These are phyloP conservation scores for Colletotrichum sp. DNA, from an alignment of 2,329 filamentous ascomycete species.

Conservation along the genomic window DNA sequence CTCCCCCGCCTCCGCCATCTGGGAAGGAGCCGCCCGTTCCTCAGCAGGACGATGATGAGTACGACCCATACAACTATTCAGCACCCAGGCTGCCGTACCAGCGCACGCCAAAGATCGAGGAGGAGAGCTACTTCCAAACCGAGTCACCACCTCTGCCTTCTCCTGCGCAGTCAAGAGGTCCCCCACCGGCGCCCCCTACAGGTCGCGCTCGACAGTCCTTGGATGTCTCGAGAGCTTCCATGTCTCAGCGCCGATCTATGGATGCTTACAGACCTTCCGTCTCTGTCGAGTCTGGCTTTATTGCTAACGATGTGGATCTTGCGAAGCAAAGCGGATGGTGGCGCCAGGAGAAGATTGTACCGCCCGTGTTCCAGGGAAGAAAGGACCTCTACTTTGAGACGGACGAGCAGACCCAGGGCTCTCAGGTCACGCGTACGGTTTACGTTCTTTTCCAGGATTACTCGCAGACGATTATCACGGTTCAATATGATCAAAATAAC, in stretches of 20 bases:
- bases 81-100: constrained; percentile 35
- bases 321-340: constrained; percentile 82
- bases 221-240: constrained; percentile 61
- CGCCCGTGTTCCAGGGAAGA: constrained; percentile 81
- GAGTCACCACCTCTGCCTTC: constrained; percentile 47
- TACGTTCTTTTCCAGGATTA: constrained; percentile 95
- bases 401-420: constrained; percentile 78
- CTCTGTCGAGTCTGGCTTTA: constrained; percentile 79
- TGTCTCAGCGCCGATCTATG: constrained; percentile 65
- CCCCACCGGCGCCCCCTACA: constrained; percentile 10
- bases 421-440: constrained; percentile 77
- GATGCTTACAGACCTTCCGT: constrained; percentile 77
- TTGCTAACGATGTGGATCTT: constrained; percentile 87
- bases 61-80: constrained; percentile 69
- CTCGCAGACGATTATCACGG: constrained; percentile 88
- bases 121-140: constrained; percentile 47
- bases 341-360: constrained; percentile 79
- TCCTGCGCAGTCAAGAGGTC: constrained; percentile 27
- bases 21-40: constrained; percentile 44
- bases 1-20: constrained; percentile 69
- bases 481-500: constrained; percentile 78
- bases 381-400: constrained; percentile 84
- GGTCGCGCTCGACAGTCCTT: constrained; percentile 60
- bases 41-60: constrained; percentile 64
- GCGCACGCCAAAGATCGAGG: constrained; percentile 46